A percentile compares a stretch with the other conserved stretches of the same genome.
Evolutionary conservation across 177 flowering plant species (phyloP).

Genomic region (Vitis hybrid): DNA sequence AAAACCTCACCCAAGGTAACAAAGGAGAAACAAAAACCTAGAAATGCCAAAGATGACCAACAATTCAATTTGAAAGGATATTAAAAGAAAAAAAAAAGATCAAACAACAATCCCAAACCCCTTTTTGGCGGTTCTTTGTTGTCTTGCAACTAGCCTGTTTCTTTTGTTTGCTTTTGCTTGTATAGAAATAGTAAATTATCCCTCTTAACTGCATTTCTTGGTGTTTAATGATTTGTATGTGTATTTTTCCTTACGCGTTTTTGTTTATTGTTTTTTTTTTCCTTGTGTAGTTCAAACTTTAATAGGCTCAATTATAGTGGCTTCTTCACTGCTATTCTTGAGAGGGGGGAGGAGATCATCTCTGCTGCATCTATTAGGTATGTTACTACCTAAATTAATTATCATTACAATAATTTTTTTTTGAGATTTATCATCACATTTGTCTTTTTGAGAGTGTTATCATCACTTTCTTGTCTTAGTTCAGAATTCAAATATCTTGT

Average conservation of each 20-base stretch:
- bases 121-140: neutral
- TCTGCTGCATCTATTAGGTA: conserved; percentile 85
- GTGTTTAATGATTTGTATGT: neutral
- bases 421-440: no score
- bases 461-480: neutral
- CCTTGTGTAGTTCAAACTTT: conserved; percentile 57
- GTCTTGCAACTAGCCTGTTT: neutral
- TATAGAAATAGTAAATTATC: neutral
- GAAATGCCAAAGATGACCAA: no score
- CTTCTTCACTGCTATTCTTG: conserved; percentile 64
- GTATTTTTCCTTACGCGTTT: neutral
- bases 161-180: neutral
- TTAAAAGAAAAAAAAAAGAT: no score
- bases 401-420: neutral
- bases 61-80: no score
- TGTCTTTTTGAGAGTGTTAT: no score
- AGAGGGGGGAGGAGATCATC: conserved; percentile 69
- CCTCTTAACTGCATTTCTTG: neutral
- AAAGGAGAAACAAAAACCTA: no score
- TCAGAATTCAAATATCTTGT: neutral
- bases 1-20: no score
- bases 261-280: neutral
- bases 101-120: no score
- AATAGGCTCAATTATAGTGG: conserved; percentile 65
- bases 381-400: neutral